phyloP scores from a whole-genome alignment of 306 rosid species.

The Potentilla sterilis region DNA sequence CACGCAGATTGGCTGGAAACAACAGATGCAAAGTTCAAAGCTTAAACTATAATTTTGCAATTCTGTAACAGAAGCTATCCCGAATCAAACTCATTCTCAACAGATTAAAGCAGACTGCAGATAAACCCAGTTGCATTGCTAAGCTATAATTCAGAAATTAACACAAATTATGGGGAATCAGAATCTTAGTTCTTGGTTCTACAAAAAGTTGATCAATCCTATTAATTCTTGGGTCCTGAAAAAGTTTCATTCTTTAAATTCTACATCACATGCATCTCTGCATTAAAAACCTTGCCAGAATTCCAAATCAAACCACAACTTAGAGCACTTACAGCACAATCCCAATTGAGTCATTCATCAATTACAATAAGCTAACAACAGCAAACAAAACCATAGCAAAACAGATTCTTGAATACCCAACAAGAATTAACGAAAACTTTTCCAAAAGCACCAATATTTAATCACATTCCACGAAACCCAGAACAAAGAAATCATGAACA shows the following conservation, averaged over 20 bases:
- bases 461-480: constrained; percentile 16
- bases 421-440: neutral
- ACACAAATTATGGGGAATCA: neutral
- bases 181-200: neutral
- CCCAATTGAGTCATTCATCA: constrained; percentile 20
- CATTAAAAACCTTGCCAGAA: neutral
- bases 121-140: neutral
- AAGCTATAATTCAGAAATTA: neutral
- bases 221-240: neutral
- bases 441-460: neutral
- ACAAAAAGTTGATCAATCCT: neutral
- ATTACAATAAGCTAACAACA: neutral
- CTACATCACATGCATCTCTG: neutral
- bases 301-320: constrained; percentile 7
- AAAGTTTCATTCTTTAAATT: neutral
- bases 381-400: neutral
- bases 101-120: neutral
- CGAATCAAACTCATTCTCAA: neutral
- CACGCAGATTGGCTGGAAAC: constrained; percentile 1
- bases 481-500: constrained; percentile 7
- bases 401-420: constrained; percentile 24
- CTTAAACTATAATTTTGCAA: neutral
- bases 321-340: neutral
- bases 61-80: constrained; percentile 5
- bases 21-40: neutral